Evolutionary conservation across 306 rosid genomes (phyloP).

Genomic region (Sicyos edulis): DNA sequence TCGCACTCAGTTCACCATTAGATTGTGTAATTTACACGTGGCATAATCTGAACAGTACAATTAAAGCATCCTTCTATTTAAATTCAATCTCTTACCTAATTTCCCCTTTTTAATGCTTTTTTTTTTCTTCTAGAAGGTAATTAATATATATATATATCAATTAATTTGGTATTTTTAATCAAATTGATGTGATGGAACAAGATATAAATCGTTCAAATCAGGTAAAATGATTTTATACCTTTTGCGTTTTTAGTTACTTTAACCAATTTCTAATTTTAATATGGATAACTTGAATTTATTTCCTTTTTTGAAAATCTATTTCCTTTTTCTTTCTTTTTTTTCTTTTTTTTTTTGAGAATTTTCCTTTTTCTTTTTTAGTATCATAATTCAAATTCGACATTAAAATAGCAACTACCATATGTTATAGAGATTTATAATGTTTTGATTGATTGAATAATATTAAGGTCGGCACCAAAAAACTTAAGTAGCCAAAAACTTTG

Average conservation of each 20-base stretch:
- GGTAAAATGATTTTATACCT: neutral
- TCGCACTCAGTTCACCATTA: too few species aligned
- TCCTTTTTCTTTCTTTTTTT: too few species aligned
- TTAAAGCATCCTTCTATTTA: neutral
- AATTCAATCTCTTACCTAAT: conserved; percentile 12
- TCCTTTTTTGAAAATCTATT: too few species aligned
- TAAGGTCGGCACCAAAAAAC: too few species aligned
- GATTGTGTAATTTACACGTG: neutral
- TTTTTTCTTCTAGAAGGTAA: neutral
- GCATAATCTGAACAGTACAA: neutral
- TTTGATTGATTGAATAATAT: too few species aligned
- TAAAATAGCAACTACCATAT: neutral
- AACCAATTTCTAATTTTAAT: too few species aligned
- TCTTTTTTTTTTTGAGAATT: too few species aligned
- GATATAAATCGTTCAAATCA: neutral
- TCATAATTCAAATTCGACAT: too few species aligned
- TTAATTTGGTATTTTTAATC: neutral
- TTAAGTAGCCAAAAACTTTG: too few species aligned
- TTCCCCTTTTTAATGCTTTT: neutral
- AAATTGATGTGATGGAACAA: neutral
- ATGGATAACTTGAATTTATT: neutral
- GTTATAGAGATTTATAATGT: too few species aligned
- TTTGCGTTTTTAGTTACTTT: neutral
- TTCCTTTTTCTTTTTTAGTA: neutral
- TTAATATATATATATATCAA: neutral